Conservation (phyloP, 2,329 filamentous ascomycete genomes). For the Stagonosporopsis chrysanthemi region DNA sequence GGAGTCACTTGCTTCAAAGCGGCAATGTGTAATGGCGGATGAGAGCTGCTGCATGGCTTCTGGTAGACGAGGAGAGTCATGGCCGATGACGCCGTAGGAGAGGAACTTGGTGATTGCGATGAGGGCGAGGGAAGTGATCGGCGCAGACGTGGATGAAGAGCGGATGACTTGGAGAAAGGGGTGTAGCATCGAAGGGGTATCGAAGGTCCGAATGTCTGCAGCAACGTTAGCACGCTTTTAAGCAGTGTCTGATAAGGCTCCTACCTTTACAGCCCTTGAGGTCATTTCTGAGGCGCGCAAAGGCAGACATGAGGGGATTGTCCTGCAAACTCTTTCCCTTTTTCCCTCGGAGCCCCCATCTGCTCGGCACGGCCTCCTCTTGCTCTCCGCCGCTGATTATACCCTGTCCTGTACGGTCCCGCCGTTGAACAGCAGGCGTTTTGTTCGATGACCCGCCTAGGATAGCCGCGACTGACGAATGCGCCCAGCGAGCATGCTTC, state of each 20-base stretch:
- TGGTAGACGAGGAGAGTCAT: slow-evolving; percentile 83
- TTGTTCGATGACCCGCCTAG: slow-evolving; percentile 73
- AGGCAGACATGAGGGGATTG: slow-evolving; percentile 94
- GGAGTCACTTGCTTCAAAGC: slow-evolving; percentile 95
- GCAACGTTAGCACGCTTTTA: slow-evolving; percentile 31
- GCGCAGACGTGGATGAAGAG: slow-evolving; percentile 92
- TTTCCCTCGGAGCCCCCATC: slow-evolving; percentile 94
- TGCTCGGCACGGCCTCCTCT: slow-evolving; percentile 72
- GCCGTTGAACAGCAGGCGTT: slow-evolving; percentile 47
- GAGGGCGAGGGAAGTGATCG: slow-evolving; percentile 93
- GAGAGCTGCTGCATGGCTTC: slow-evolving; percentile 94
- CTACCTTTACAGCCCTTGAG: slow-evolving; percentile 83
- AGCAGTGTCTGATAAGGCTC: slow-evolving; percentile 16
- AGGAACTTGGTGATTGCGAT: slow-evolving; percentile 96
- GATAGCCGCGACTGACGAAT: slow-evolving; percentile 95
- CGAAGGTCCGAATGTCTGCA: slow-evolving; percentile 83
- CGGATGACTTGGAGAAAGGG: slow-evolving; percentile 97
- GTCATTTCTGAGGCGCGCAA: slow-evolving; percentile 87
- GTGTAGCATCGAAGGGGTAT: slow-evolving; percentile 86
- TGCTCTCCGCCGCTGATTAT: slow-evolving; percentile 48
- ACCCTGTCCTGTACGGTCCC: slow-evolving; percentile 46
- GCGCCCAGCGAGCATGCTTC: slow-evolving; percentile 94
- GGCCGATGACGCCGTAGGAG: slow-evolving; percentile 88
- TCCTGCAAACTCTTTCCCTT: slow-evolving; percentile 98
- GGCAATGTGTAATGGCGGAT: slow-evolving; percentile 94